These are phyloP conservation scores for Diplocarpon mali DNA, from an alignment of 2,329 filamentous ascomycete species.

Conservation along the genomic window DNA sequence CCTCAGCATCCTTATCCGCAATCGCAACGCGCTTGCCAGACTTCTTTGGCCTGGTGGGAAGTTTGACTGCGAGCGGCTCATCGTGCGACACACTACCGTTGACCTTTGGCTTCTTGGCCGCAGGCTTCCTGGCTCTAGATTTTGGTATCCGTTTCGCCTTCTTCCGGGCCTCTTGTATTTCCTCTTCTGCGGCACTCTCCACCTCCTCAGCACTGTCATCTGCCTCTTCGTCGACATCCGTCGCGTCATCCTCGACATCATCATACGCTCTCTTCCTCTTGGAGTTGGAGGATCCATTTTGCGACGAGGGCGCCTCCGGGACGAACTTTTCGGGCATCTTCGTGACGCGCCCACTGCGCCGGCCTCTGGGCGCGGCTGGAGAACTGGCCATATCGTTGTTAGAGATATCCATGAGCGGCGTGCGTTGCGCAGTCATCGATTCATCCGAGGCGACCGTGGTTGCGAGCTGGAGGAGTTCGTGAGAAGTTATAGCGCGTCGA, in stretches of 20 bases:
- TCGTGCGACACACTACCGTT: slow-evolving; percentile 46
- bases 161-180: slow-evolving; percentile 29
- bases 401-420: slow-evolving; percentile 38
- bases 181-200: slow-evolving; percentile 36
- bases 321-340: slow-evolving; percentile 49
- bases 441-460: slow-evolving; percentile 16
- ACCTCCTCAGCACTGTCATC: slow-evolving; percentile 31
- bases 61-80: slow-evolving; percentile 39
- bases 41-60: slow-evolving; percentile 26
- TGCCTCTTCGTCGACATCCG: slow-evolving; percentile 37
- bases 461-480: slow-evolving; percentile 1
- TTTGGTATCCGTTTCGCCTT: slow-evolving; percentile 22
- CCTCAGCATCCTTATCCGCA: slow-evolving; percentile 27
- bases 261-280: slow-evolving; percentile 46
- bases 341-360: slow-evolving; percentile 58
- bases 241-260: slow-evolving; percentile 36
- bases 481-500: slow-evolving; percentile 11
- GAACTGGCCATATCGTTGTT: slow-evolving; percentile 45
- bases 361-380: slow-evolving; percentile 36
- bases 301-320: slow-evolving; percentile 33
- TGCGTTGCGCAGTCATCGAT: slow-evolving; percentile 33
- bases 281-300: slow-evolving; percentile 31
- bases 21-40: slow-evolving; percentile 33
- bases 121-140: slow-evolving; percentile 39
- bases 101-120: slow-evolving; percentile 52